Evolutionary conservation across 2,329 filamentous ascomycete genomes (phyloP), one percentile per base, ranked within the genome.

Genomic region (Chrysoporthe cubensis): DNA sequence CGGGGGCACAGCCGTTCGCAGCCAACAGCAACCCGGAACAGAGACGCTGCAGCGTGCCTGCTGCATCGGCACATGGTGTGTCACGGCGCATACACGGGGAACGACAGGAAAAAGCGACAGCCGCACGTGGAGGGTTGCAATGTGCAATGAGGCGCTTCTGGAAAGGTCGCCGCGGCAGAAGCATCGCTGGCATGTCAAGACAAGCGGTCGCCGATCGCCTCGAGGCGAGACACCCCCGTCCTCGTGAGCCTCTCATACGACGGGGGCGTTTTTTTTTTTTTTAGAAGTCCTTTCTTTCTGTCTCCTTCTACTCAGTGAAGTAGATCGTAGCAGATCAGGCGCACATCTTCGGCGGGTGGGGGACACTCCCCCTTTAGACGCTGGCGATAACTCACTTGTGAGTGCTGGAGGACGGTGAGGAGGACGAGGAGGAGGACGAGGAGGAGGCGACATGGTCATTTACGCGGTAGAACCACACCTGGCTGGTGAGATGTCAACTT

Each of bases 121-220:
- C 13, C 13, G 5, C 34, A 40, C 16, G 54, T 56, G 52, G 52
- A 37, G 57, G n/a, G 58, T 61, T 34, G 14, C 58, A 26, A 26
- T 26, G 26, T 26, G 26, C 26, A 26, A 26, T 46, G 26, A 16
- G 43, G 48, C 43, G 59, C 59, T 61, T 61, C 59, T 61, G 59
- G 59, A 61, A 40, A 61, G 59, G 42, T 46, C 26, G 59, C 59
- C 59, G 42, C 59, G 58, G 58, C 11, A 61, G 32, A 61, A 61
- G 43, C 59, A 61, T 32, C 8, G 9, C 42, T 26, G 57, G 13
- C 21, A 60, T 26, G 9, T 44, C 57, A 43, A 60, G 37, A 60
- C 7, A 43, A 21, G 57, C 40, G 57, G 57, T 60, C 57, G 42
- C 40, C 40, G 37, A 43, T 40, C 37, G 37, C 50, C 26, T 54